phyloP scores from a whole-genome alignment of 805 yeast genomes.

The Tetrapisispora namnaoensis region DNA sequence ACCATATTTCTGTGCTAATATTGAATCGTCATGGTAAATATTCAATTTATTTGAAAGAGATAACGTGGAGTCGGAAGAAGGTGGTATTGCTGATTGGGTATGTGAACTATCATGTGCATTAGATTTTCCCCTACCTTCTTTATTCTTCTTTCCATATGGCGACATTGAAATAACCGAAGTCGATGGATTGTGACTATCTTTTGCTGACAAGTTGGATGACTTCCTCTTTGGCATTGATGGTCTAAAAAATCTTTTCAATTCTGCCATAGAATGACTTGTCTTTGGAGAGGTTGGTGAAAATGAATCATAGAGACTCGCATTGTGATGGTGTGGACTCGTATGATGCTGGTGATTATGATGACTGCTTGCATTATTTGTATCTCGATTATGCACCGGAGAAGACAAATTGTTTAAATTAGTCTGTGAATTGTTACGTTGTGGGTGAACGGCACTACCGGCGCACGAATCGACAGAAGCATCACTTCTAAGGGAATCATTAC shows the following conservation, averaged over 20 bases:
- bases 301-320: conserved; percentile 1
- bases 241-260: conserved; percentile 61
- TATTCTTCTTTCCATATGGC: background rate
- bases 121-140: conserved; percentile 7
- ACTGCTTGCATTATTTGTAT: background rate
- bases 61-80: conserved; percentile 27
- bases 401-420: conserved; percentile 1
- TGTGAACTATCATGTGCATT: conserved; percentile 19
- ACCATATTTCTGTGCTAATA: conserved; percentile 53
- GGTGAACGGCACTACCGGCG: conserved; percentile 5
- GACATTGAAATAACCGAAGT: conserved; percentile 7
- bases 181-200: conserved; percentile 6
- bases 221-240: conserved; percentile 30
- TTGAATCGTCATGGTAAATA: conserved; percentile 44
- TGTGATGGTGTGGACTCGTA: background rate
- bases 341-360: conserved; percentile 1
- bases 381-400: background rate
- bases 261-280: conserved; percentile 47
- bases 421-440: conserved; percentile 3
- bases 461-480: conserved; percentile 22
- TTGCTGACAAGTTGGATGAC: conserved; percentile 4
- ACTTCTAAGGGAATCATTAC: conserved; percentile 25
- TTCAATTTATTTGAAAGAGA: conserved; percentile 26
- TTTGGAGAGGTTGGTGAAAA: conserved; percentile 20
- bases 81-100: conserved; percentile 31